Evolutionary conservation across 345 rosid species (phyloP), one percentile per base, ranked within the genome.

Genomic region (Acer yangbiense): DNA sequence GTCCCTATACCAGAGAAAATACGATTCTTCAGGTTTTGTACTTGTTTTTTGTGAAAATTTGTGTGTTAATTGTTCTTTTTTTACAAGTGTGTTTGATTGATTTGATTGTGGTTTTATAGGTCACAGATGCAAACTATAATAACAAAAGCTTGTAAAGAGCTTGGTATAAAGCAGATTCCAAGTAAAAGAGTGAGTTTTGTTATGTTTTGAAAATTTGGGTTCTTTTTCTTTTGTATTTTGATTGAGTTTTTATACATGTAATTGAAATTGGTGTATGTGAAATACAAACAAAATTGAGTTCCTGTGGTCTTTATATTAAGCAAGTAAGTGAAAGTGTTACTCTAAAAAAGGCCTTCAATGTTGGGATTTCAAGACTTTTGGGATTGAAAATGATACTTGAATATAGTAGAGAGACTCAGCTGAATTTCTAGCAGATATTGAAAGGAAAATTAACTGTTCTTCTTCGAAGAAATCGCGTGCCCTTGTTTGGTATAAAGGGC

Each of bases 111-210:
- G 60, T 77, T 76, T 76, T 82, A 41, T 63, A 95, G 98, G 91
- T 91, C 97, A 32, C 98, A 95, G 86, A 92, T 95, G 98, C 99
- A 93, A 90, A 95, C 97, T 1, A 93, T 95, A 84, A 86, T 93
- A 74, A 83, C 93, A 54, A 95, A 89, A 82, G 96, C 97, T 44
- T 89, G 97, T 77, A 89, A 82, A 65, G 98, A 92, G 88, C 93
- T 95, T 72, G 85, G 90, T 16, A 91, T 93, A 58, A 95, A 90
- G 82, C 90, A 92, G 16, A 76, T 95, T 69, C 94, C 99, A 32
- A 91, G 99, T 82, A 92, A 95, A 86, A 78, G 99, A 81, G 99
- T 95, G 71, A 74, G 93, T 78, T 6, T 65, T 17, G 9, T 41
- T 75, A n/a, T 63, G 5, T 17, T 50, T 14, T 61, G 16, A 2